Conservation (phyloP, 305 asterid genomes). For the Fraxinus latifolia region DNA sequence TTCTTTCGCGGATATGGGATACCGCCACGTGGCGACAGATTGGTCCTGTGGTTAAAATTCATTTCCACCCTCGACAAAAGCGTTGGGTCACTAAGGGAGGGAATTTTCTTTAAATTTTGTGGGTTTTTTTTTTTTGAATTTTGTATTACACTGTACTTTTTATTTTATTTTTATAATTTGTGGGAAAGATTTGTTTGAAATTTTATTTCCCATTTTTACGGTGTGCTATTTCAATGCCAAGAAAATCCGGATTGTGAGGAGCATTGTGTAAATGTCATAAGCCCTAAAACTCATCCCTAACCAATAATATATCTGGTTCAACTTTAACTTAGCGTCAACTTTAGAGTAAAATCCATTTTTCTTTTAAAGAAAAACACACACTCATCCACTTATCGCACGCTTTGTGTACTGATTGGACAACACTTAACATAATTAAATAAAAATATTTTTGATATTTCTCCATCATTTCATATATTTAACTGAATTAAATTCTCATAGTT, state of each 20-base stretch:
- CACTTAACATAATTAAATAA: background rate
- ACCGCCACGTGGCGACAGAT: constrained; percentile 57
- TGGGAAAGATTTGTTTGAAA: constrained; percentile 22
- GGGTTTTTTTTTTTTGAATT: background rate
- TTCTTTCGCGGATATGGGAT: constrained; percentile 49
- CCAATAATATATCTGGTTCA: constrained; percentile 45
- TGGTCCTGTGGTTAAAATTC: constrained; percentile 51
- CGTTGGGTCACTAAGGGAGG: constrained; percentile 75
- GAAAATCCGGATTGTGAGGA: constrained; percentile 35
- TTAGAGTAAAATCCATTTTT: constrained; percentile 11
- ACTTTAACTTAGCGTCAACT: constrained; percentile 47
- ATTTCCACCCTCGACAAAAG: constrained; percentile 60
- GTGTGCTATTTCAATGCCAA: constrained; percentile 27
- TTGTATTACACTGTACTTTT: background rate
- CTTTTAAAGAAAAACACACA: background rate
- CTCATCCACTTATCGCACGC: background rate
- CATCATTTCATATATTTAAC: background rate
- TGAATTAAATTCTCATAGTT: background rate
- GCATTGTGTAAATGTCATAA: constrained; percentile 33
- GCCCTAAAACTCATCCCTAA: constrained; percentile 39
- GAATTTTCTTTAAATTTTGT: constrained; percentile 40
- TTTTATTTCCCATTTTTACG: constrained; percentile 14
- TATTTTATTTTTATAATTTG: background rate
- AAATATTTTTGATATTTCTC: background rate
- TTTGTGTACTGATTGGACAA: background rate